phyloP scores from a whole-genome alignment of 2,329 filamentous ascomycete species.

The Colletotrichum abscissum region DNA sequence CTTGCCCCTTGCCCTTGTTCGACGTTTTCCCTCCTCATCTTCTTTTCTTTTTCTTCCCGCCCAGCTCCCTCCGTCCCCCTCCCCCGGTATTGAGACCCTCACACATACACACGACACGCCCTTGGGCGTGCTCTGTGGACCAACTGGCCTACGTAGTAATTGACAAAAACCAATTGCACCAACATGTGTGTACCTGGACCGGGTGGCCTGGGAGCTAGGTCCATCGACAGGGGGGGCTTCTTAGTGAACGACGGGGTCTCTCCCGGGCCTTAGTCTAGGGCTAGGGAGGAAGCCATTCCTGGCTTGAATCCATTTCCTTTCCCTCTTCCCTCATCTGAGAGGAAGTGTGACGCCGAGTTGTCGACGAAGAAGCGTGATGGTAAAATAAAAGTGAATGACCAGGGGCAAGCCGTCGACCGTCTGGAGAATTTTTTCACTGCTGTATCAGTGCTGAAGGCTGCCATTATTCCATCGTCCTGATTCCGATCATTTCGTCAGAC shows the following conservation, averaged over 20 bases:
- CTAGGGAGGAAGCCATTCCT: slow-evolving; percentile 6
- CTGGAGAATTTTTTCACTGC: background rate
- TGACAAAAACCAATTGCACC: slow-evolving; percentile 11
- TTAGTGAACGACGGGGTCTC: slow-evolving; percentile 15
- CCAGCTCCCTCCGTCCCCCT: background rate
- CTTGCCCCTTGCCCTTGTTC: background rate
- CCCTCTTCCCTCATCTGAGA: slow-evolving; percentile 19
- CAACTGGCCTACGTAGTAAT: background rate
- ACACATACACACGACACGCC: background rate
- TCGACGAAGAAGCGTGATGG: background rate
- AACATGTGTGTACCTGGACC: slow-evolving; percentile 12
- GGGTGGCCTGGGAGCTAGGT: slow-evolving; percentile 20
- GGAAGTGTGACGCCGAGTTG: background rate
- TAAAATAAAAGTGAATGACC: background rate
- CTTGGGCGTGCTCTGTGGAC: background rate
- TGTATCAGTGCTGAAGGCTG: slow-evolving; percentile 1
- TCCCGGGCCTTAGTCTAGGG: slow-evolving; percentile 7
- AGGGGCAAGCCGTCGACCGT: background rate
- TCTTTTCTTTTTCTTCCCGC: background rate
- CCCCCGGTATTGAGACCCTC: background rate
- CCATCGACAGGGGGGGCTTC: slow-evolving; percentile 7
- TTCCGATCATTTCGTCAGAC: background rate
- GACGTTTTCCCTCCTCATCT: background rate
- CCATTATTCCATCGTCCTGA: slow-evolving; percentile 10
- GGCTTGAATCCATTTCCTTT: slow-evolving; percentile 14